A percentile compares a stretch with the other conserved stretches of the same genome.
These are phyloP conservation scores for Ophiocordyceps camponoti-saundersi DNA, from an alignment of 2,329 filamentous ascomycete genomes.

Conservation along the genomic window DNA sequence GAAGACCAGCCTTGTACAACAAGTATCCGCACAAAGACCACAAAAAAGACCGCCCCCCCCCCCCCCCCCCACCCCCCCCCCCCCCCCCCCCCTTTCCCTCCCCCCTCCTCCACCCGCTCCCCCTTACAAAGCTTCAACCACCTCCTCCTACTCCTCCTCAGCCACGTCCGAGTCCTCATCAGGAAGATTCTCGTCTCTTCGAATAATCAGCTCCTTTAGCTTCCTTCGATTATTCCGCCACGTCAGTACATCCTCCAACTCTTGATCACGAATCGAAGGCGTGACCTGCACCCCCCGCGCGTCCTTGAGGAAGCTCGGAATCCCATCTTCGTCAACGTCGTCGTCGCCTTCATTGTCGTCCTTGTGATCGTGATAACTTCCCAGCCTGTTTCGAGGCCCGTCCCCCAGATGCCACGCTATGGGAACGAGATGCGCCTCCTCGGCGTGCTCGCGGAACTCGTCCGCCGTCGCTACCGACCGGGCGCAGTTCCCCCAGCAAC, in stretches of 20 bases:
- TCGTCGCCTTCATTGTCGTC: conserved; percentile 5
- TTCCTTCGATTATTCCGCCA: conserved; percentile 25
- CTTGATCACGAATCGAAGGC: conserved; percentile 34
- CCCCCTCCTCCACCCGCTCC: too few species aligned
- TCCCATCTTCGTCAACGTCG: conserved; percentile 5
- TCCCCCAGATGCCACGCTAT: conserved; percentile 43
- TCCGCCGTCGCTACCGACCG: conserved; percentile 1
- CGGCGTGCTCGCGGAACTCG: conserved; percentile 31
- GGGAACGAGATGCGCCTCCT: conserved; percentile 33
- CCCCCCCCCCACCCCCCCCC: too few species aligned
- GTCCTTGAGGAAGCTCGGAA: conserved; percentile 35
- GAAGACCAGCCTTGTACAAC: too few species aligned
- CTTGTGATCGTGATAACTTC: not conserved
- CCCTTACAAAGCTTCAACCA: not conserved
- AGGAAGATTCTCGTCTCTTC: conserved; percentile 27
- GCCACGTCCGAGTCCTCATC: conserved; percentile 20
- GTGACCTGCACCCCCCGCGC: conserved; percentile 37
- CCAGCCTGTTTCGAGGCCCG: conserved; percentile 27
- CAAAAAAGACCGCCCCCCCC: too few species aligned
- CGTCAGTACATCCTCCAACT: conserved; percentile 29
- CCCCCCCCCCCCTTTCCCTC: too few species aligned
- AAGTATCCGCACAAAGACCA: too few species aligned
- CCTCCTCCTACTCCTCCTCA: conserved; percentile 1
- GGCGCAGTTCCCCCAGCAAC: conserved; percentile 16
- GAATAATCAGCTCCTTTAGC: conserved; percentile 24